Evolutionary conservation across 108 stramenopile species (phyloP).

Genomic region (Conticribra guillardii): DNA sequence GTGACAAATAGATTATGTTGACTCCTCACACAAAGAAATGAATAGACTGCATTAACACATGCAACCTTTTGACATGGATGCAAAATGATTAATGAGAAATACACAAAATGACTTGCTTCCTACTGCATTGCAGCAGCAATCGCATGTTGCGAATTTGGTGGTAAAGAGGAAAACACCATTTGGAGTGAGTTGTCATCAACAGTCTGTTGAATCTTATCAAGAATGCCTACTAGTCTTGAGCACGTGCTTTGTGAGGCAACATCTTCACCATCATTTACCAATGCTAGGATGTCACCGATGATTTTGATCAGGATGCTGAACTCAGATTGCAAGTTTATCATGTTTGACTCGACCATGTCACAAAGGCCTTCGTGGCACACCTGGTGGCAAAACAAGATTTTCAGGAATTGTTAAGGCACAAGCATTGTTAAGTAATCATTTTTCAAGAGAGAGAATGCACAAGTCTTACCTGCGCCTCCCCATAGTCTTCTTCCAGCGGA

Average conservation of each 20-base stretch:
- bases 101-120: no score
- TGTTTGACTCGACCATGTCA: neutral
- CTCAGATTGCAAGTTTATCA: neutral
- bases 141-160: neutral
- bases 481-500: neutral
- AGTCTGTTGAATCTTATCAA: neutral
- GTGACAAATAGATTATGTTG: no score
- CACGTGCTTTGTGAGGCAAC: neutral
- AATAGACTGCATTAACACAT: no score
- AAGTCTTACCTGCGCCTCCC: neutral
- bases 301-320: neutral
- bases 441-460: no score
- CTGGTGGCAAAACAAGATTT: no score
- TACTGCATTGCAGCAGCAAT: neutral
- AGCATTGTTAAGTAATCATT: no score
- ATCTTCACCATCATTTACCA: neutral
- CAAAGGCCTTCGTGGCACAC: neutral
- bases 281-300: neutral
- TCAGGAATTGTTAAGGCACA: no score
- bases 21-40: no score
- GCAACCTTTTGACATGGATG: no score
- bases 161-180: neutral
- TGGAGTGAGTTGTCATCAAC: neutral
- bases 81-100: no score
- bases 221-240: neutral